Conservation (phyloP, 345 rosid genomes). For the Camelina sativa region DNA sequence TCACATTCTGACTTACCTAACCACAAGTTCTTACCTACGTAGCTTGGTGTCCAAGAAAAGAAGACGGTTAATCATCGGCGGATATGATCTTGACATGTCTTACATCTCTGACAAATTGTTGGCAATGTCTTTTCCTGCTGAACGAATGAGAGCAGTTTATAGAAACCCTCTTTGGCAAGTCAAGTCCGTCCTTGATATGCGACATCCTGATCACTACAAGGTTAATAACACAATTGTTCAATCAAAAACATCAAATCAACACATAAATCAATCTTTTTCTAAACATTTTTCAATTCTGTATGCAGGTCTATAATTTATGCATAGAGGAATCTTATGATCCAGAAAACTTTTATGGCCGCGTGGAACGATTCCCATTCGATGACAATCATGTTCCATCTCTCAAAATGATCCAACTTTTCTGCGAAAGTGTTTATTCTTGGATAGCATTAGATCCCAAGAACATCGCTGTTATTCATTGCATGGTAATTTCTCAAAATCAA, state of each 20-base stretch:
- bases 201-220: conserved; percentile 81
- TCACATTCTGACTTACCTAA: conserved; percentile 55
- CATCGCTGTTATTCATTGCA: conserved; percentile 87
- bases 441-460: conserved; percentile 69
- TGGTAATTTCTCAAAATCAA: conserved; percentile 52
- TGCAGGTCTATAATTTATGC: conserved; percentile 79
- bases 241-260: background rate
- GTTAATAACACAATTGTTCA: conserved; percentile 45
- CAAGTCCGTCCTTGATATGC: conserved; percentile 85
- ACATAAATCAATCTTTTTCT: background rate
- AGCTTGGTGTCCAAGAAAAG: conserved; percentile 87
- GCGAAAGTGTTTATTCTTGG: conserved; percentile 88
- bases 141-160: conserved; percentile 83
- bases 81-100: conserved; percentile 97
- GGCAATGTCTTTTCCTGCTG: conserved; percentile 95
- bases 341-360: conserved; percentile 74
- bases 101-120: conserved; percentile 72
- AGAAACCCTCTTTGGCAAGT: conserved; percentile 99
- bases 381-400: conserved; percentile 95
- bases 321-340: conserved; percentile 84
- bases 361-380: conserved; percentile 82
- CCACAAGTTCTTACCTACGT: conserved; percentile 65
- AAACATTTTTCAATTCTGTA: conserved; percentile 21
- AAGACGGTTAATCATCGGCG: conserved; percentile 75
- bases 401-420: conserved; percentile 71